A percentile compares a stretch with the other conserved stretches of the same genome.
These are phyloP conservation scores for Groenewaldozyma salmanticensis DNA, from an alignment of 805 yeast species.

Conservation along the genomic window DNA sequence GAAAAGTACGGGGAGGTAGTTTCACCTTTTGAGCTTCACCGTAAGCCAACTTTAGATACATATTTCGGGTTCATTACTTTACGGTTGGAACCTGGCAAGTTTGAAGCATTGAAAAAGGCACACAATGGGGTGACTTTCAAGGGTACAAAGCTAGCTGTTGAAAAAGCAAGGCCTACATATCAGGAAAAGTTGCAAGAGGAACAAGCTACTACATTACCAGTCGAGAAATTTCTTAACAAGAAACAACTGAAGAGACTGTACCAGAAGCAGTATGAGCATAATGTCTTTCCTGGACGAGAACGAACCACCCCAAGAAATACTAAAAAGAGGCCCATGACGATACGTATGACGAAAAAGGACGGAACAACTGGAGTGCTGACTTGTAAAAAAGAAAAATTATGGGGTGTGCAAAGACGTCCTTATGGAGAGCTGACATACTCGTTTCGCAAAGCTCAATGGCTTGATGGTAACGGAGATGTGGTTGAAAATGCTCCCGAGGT, in stretches of 20 bases:
- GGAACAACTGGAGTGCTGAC: conserved; percentile 45
- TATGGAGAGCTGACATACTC: conserved; percentile 52
- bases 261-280: conserved; percentile 21
- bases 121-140: conserved; percentile 67
- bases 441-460: conserved; percentile 64
- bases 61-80: conserved; percentile 62
- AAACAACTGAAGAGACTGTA: conserved; percentile 27
- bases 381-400: conserved; percentile 65
- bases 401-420: conserved; percentile 79
- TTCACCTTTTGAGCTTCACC: conserved; percentile 39
- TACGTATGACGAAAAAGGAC: conserved; percentile 23
- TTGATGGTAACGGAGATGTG: conserved; percentile 68
- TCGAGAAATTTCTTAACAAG: conserved; percentile 8
- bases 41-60: conserved; percentile 45
- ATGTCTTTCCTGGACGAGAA: conserved; percentile 47
- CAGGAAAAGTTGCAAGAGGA: conserved; percentile 39
- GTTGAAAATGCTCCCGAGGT: conserved; percentile 44
- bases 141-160: conserved; percentile 57
- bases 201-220: conserved; percentile 31
- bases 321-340: conserved; percentile 45
- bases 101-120: conserved; percentile 41
- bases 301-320: conserved; percentile 47
- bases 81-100: conserved; percentile 30
- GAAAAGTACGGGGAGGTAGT: conserved; percentile 50
- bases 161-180: conserved; percentile 52